These are phyloP conservation scores for Pythium dissimile DNA, from an alignment of 352 stramenopile species.

Conservation along the genomic window DNA sequence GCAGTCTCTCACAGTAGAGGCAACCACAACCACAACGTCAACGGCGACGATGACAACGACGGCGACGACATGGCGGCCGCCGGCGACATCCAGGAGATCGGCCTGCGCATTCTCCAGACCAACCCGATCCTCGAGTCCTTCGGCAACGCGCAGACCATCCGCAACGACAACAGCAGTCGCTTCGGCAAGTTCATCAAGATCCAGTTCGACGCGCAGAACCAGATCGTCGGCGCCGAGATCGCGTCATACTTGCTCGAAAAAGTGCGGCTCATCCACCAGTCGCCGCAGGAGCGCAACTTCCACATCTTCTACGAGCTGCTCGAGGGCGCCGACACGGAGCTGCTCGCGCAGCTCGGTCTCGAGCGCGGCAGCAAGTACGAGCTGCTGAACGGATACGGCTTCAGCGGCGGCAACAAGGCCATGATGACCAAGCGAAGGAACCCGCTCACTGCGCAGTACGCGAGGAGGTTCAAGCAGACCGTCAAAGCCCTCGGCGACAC, in stretches of 20 bases:
- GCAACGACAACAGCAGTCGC: conserved; percentile 95
- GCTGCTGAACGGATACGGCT: conserved; percentile 87
- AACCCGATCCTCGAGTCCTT: conserved; percentile 98
- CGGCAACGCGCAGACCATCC: conserved; percentile 95
- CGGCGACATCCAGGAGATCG: conserved; percentile 65
- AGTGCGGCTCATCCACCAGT: conserved; percentile 93
- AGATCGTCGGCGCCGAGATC: conserved; percentile 92
- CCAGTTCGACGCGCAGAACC: conserved; percentile 75
- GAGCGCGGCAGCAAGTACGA: conserved; percentile 76
- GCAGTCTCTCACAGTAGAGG: too few relatives aligned
- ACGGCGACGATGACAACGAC: not conserved
- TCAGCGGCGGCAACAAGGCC: conserved; percentile 38
- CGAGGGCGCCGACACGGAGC: conserved; percentile 66
- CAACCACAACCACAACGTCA: not conserved
- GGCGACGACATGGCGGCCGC: conserved; percentile 17
- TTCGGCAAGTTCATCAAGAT: conserved; percentile 98
- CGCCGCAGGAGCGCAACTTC: conserved; percentile 91
- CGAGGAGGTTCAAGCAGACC: conserved; percentile 57
- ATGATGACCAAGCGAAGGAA: conserved; percentile 11
- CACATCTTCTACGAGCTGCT: conserved; percentile 96
- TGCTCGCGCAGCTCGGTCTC: conserved; percentile 61
- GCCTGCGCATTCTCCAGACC: conserved; percentile 90
- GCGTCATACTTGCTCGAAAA: conserved; percentile 97
- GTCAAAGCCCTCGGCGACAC: conserved; percentile 76
- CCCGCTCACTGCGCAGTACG: conserved; percentile 44